Conservation (phyloP, 176 grass and related monocot species). For the Paspalum vaginatum region DNA sequence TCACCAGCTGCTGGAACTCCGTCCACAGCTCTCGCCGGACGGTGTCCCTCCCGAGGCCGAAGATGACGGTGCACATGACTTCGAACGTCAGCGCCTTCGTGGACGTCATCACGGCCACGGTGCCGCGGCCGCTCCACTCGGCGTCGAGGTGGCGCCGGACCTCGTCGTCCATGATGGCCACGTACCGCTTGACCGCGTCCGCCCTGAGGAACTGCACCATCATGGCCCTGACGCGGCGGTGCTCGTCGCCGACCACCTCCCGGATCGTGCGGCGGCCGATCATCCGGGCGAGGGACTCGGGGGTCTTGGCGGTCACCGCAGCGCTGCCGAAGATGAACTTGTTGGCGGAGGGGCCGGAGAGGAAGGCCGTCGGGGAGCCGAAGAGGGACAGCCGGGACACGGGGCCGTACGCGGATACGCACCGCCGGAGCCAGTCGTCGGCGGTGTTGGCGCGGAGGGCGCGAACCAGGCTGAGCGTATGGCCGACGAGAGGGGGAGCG, state of each 20-base stretch:
- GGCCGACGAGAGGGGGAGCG: slow-evolving; percentile 34
- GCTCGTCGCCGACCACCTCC: slow-evolving; percentile 39
- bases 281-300: slow-evolving; percentile 24
- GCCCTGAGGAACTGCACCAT: slow-evolving; percentile 40
- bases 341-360: slow-evolving; percentile 21
- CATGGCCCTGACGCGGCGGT: slow-evolving; percentile 36
- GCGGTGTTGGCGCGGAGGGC: slow-evolving; percentile 43
- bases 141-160: slow-evolving; percentile 33
- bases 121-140: neutral
- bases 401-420: neutral
- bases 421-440: slow-evolving; percentile 40
- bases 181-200: slow-evolving; percentile 34
- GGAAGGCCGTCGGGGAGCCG: slow-evolving; percentile 22
- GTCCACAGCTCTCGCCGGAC: slow-evolving; percentile 7
- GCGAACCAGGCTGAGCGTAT: slow-evolving; percentile 33
- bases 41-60: slow-evolving; percentile 22
- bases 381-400: slow-evolving; percentile 48
- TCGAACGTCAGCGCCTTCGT: slow-evolving; percentile 54
- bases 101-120: slow-evolving; percentile 40
- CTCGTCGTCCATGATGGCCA: slow-evolving; percentile 37
- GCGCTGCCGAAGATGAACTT: slow-evolving; percentile 46
- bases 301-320: neutral
- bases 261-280: slow-evolving; percentile 19
- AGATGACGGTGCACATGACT: slow-evolving; percentile 39
- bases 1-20: slow-evolving; percentile 45